These are phyloP conservation scores for Echinochloa phyllopogon DNA, from an alignment of 176 grass and related monocot genomes.

Conservation along the genomic window DNA sequence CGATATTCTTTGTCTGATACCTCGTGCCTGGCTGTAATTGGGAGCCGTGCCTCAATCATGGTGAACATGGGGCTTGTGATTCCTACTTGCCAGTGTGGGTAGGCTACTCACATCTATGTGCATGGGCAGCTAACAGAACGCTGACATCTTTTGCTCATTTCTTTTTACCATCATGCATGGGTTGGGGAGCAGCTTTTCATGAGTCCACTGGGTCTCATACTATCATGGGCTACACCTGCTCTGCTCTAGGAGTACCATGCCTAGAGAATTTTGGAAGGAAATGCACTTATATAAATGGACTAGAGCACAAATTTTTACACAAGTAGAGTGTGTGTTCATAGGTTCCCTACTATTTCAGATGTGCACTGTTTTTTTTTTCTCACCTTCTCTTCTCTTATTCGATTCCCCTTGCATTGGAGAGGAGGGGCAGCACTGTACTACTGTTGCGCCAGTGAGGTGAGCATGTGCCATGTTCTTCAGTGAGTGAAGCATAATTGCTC, in stretches of 20 bases:
- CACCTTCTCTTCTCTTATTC: not conserved
- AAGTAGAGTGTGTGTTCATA: not conserved
- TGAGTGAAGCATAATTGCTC: conserved; percentile 42
- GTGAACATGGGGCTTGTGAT: conserved; percentile 51
- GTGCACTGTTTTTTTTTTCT: not conserved
- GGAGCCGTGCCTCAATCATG: conserved; percentile 65
- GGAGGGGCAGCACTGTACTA: not conserved
- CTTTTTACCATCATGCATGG: not conserved
- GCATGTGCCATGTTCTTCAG: conserved; percentile 51
- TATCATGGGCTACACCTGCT: not conserved
- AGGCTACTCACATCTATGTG: conserved; percentile 54
- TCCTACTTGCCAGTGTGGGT: conserved; percentile 18
- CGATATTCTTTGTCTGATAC: conserved; percentile 30
- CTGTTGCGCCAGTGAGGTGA: conserved; percentile 23
- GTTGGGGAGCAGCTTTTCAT: conserved; percentile 9
- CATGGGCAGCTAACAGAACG: not conserved
- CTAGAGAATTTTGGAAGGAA: conserved; percentile 3
- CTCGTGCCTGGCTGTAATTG: conserved; percentile 26
- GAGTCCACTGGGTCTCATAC: not conserved
- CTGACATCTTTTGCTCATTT: not conserved
- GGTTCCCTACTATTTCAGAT: not conserved
- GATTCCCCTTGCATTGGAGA: conserved; percentile 4
- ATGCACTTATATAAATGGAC: not conserved
- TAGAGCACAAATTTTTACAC: not conserved
- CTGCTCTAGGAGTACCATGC: not conserved